Base-by-base conservation (phyloP, 2,329 filamentous ascomycete species). In the Zymoseptoria brevis region DNA sequence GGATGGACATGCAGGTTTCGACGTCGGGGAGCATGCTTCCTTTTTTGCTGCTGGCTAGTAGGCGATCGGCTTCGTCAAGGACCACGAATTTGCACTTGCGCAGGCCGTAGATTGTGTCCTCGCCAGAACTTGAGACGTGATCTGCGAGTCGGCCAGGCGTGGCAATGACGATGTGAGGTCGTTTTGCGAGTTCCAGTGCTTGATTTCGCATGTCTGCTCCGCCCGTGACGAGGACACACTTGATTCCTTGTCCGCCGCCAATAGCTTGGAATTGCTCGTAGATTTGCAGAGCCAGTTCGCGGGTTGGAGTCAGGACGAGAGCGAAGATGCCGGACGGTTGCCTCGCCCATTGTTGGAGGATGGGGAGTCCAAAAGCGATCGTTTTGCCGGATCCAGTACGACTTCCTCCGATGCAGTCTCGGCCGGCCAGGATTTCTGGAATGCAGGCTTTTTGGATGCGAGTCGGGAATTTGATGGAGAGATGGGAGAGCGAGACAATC, bases 351-450 rank as follows among this genome's bases (percentile, higher is more conserved):
- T 87, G 88, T 73, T 97, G 93, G 63, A 99, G 78, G 61, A 99
- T 96, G 0, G 94, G 94, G 8, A 92, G 90, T 0, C 93, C 89
- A 74, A 99, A 99, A 1, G 94, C 92, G 50, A 97, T 87, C 3
- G 94, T 99, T 78, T 99, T 99, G 76, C 94, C 94, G 11, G 93
- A 96, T 79, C 94, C 94, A 0, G 94, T 99, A 63, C 91, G 83
- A 71, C 90, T 96, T 45, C 92, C 92, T 71, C 94, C 94, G 67
- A 99, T 96, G 72, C 91, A 96, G 75, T 99, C 92, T 67, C 89
- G 83, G 5, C 94, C 94, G 67, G 90, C 87, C 35, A 99, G 74
- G 60, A 97, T 96, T 72, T 94, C 88, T 1, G 93, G 92, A 69
- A 99, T 97, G 72, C 90, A 96, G 56, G 86, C 87, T 69, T 88